Conservation (phyloP, 352 stramenopile species). For the Phytopythium cucurbitacearum region DNA sequence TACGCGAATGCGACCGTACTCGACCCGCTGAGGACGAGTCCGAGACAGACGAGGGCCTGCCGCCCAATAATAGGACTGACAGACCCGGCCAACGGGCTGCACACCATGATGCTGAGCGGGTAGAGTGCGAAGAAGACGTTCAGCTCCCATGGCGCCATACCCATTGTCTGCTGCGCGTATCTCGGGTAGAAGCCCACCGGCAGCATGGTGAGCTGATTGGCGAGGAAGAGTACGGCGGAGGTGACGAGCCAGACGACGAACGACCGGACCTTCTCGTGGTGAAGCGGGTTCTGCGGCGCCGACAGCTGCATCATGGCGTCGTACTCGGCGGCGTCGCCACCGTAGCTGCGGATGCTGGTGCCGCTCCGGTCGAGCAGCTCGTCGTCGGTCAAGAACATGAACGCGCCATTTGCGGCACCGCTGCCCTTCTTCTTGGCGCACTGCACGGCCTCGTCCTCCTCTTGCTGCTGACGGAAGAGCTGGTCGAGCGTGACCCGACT, state of each 20-base stretch:
- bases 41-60: constrained; percentile 66
- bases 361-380: constrained; percentile 31
- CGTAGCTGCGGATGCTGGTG: constrained; percentile 24
- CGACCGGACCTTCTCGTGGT: constrained; percentile 31
- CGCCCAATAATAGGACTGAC: constrained; percentile 39
- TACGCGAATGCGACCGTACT: constrained; percentile 72
- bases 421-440: constrained; percentile 1
- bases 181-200: constrained; percentile 71
- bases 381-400: constrained; percentile 3
- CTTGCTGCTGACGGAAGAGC: constrained; percentile 7
- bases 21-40: constrained; percentile 53
- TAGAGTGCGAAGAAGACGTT: constrained; percentile 74
- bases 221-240: constrained; percentile 56
- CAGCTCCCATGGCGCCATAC: constrained; percentile 43
- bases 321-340: constrained; percentile 36
- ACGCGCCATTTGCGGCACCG: neutral
- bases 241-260: constrained; percentile 44
- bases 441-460: constrained; percentile 5
- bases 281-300: constrained; percentile 46
- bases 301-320: constrained; percentile 64
- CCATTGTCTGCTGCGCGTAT: constrained; percentile 40
- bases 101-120: constrained; percentile 72
- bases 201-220: constrained; percentile 71
- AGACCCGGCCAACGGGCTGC: constrained; percentile 47
- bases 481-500: constrained; percentile 7